These are phyloP conservation scores for Krasilnikovozyma curviuscula DNA, from an alignment of 768 basidiomycete species.

Conservation along the genomic window DNA sequence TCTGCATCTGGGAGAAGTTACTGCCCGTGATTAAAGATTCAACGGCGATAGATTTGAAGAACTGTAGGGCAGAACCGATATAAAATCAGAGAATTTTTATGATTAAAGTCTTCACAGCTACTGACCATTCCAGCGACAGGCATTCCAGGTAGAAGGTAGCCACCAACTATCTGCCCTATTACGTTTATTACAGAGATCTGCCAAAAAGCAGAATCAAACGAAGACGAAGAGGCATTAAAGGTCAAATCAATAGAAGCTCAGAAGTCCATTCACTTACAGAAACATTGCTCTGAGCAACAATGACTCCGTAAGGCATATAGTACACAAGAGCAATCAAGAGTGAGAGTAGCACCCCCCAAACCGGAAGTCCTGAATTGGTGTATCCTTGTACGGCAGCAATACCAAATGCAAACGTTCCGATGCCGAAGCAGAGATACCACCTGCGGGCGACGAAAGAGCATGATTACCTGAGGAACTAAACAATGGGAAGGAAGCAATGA, in stretches of 20 bases:
- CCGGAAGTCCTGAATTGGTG: too few species aligned
- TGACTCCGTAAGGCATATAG: slow-evolving; percentile 72
- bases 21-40: slow-evolving; percentile 82
- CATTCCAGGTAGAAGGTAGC: slow-evolving; percentile 62
- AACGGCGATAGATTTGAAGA: slow-evolving; percentile 78
- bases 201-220: neutral
- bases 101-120: neutral
- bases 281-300: slow-evolving; percentile 80
- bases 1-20: slow-evolving; percentile 30
- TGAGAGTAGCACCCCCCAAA: slow-evolving; percentile 62
- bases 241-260: too few species aligned
- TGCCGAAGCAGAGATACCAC: too few species aligned
- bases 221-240: too few species aligned
- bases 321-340: slow-evolving; percentile 56
- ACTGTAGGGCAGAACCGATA: too few species aligned
- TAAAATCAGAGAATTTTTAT: neutral
- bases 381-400: too few species aligned
- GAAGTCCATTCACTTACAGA: slow-evolving; percentile 33
- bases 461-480: neutral
- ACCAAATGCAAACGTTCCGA: too few species aligned
- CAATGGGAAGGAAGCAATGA: too few species aligned
- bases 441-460: too few species aligned
- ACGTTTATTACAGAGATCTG: slow-evolving; percentile 61
- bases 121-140: slow-evolving; percentile 72
- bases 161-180: slow-evolving; percentile 75